phyloP scores from a whole-genome alignment of 163 green algal species.

The Chlorella variabilis region DNA sequence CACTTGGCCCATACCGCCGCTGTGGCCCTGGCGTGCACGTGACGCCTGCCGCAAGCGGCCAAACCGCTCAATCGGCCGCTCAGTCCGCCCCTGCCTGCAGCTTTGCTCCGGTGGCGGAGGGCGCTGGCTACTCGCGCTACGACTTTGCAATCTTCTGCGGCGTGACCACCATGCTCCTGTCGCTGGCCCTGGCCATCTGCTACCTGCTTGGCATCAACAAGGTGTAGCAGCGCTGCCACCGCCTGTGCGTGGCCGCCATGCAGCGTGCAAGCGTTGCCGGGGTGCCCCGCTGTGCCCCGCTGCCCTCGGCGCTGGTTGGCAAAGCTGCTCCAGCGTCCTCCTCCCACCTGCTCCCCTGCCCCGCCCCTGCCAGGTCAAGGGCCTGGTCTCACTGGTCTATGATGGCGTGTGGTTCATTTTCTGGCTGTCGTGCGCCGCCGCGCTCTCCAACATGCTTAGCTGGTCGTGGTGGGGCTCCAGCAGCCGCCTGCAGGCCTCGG shows the following conservation, averaged over 20 bases:
- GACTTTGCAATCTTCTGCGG: slow-evolving; percentile 34
- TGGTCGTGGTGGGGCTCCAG: neutral
- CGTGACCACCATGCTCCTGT: slow-evolving; percentile 10
- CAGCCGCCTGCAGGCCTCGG: neutral
- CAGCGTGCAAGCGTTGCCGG: no score
- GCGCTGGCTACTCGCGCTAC: neutral
- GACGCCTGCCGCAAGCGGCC: neutral
- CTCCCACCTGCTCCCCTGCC: no score
- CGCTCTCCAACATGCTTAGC: neutral
- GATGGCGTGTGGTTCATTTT: slow-evolving; percentile 13
- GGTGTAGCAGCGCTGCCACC: neutral
- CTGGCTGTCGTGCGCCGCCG: slow-evolving; percentile 22
- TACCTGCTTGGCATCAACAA: neutral
- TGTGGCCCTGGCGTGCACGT: neutral
- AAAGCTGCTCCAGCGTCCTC: no score
- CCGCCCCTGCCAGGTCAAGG: slow-evolving; percentile 2
- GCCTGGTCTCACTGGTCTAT: neutral
- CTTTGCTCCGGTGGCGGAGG: slow-evolving; percentile 10
- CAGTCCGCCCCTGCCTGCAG: neutral
- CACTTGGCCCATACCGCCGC: no score
- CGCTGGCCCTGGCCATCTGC: neutral
- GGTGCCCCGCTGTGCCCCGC: no score
- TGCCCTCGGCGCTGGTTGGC: no score
- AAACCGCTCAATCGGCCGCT: neutral
- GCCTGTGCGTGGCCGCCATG: no score